Evolutionary conservation across 768 basidiomycete genomes (phyloP), one percentile per base, ranked within the genome.

Genomic region (Calocybe cyanea): DNA sequence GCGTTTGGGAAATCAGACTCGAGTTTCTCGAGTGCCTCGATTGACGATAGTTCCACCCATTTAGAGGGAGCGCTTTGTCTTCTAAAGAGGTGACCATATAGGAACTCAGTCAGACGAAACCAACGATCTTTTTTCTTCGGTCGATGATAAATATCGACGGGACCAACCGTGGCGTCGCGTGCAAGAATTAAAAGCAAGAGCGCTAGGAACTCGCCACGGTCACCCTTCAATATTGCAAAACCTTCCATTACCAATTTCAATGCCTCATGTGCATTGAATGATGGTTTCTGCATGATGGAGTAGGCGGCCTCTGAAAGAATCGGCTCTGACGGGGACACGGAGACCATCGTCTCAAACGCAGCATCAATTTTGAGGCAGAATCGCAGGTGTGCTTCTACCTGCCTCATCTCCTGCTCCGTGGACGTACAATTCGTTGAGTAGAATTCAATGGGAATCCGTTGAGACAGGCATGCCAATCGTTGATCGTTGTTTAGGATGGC

Each of bases 371-470:
- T 53, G 15, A 61, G 46, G 46, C 54, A 59, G 19, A 68, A 43
- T 11, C 66, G 61, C 62, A 66, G 56, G 47, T 66, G 65, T 0
- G 50, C 40, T 43, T 62, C 59, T 6, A 68, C 64, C 47, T 64
- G 63, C 36, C 45, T 47, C 48, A 49, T 45, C 64, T 59, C 36
- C 33, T 40, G 14, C 25, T 45, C 21, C 45, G 45, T 25, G 50
- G 55, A 28, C 45, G 50, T 10, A 55, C 53, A 15, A 37, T 43
- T 40, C 47, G 38, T 10, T 45, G 15, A 28, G 8, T 14, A 23
- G 44, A 41, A 28, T 28, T 28, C 25, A 5, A 28, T 6, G 25
- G 25, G 25, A 6, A 28, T 28, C 6, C 25, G 25, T 11, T 28
- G 25, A 28, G 25, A 28, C 11, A 28, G 25, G 11, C 25, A 28